Evolutionary conservation across 495 filamentous ascomycete genomes (phyloP), one percentile per base, ranked within the genome.

Genomic region (Thozetella sp.): DNA sequence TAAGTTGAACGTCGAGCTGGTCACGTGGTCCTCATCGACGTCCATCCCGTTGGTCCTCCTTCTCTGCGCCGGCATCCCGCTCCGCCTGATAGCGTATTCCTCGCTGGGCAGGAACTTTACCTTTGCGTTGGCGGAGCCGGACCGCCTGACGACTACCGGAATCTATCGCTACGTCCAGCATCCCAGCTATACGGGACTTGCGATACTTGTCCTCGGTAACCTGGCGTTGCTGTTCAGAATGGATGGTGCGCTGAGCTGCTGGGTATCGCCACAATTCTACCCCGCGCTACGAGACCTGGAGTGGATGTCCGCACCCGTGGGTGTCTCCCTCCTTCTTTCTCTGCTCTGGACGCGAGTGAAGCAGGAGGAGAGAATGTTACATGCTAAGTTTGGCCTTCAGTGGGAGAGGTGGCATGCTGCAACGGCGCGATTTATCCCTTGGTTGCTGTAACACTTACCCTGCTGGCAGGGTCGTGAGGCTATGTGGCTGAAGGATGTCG

Each of bases 81-180:
- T 81, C 6, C 71, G 78, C 2, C 53, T 80, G 1, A 55, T 62
- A 0, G 67, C 75, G 1, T 81, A 76, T 43, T 58, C 65, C 0
- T 50, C 68, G 1, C 73, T 83, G 0, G 81, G 80, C 0, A 65
- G 60, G 15, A 74, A 79, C 34, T 82, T 84, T 46, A 83, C 82
- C 1, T 83, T 81, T 55, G 63, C 69, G 22, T 71, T 83, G 3
- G 69, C 76, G 15, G 61, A 70, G 37, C 81, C 82, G 22, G 74
- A 75, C 51, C 57, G 62, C 2, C 67, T 83, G 15, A 67, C 73
- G 1, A 82, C 76, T 2, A 67, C 62, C 1, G 80, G 80, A 0
- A 57, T 82, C 15, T 82, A 82, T 55, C 55, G 57, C 15, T 79
- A 72, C 59, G 61, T 83, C 13, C 80, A 80, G 56, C 77, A 85